Percentiles rank a stretch among this genome's conserved stretches.
These are phyloP conservation scores for Saccharum officinarum DNA, from an alignment of 176 grass and related monocot species.

Conservation along the genomic window DNA sequence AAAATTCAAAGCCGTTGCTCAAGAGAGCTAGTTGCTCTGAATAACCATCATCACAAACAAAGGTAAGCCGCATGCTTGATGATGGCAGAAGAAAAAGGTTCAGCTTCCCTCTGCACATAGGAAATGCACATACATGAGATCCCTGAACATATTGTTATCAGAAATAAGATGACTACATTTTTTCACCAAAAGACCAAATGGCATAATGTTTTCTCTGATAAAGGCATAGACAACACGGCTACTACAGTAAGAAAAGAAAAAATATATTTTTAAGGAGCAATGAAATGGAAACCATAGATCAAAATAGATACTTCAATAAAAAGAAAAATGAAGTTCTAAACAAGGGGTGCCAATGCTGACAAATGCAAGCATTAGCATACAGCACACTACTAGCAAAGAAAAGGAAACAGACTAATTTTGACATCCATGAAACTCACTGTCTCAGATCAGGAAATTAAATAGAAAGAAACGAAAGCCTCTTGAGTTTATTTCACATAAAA, in stretches of 20 bases:
- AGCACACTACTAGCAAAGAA: not conserved
- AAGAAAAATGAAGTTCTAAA: not conserved
- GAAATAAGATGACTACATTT: not conserved
- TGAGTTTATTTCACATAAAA: not conserved
- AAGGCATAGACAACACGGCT: not conserved
- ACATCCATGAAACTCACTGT: not conserved
- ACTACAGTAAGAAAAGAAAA: not conserved
- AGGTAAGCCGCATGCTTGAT: slow-evolving; percentile 70
- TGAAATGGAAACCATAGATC: not conserved
- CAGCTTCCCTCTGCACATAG: slow-evolving; percentile 67
- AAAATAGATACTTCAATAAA: not conserved
- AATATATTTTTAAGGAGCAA: not conserved
- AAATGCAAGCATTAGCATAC: not conserved
- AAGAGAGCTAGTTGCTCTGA: slow-evolving; percentile 65
- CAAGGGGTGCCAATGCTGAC: not conserved
- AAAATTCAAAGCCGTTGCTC: slow-evolving; percentile 38
- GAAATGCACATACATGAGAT: slow-evolving; percentile 34
- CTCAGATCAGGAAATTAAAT: slow-evolving; percentile 9
- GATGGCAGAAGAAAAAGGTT: slow-evolving; percentile 72
- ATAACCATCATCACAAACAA: slow-evolving; percentile 68
- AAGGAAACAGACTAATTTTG: not conserved
- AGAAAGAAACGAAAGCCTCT: not conserved
- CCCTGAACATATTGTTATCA: not conserved
- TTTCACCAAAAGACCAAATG: not conserved
- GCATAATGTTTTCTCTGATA: not conserved